These are phyloP conservation scores for Zelonia costaricensis DNA, from an alignment of 208 protist species.

Conservation along the genomic window DNA sequence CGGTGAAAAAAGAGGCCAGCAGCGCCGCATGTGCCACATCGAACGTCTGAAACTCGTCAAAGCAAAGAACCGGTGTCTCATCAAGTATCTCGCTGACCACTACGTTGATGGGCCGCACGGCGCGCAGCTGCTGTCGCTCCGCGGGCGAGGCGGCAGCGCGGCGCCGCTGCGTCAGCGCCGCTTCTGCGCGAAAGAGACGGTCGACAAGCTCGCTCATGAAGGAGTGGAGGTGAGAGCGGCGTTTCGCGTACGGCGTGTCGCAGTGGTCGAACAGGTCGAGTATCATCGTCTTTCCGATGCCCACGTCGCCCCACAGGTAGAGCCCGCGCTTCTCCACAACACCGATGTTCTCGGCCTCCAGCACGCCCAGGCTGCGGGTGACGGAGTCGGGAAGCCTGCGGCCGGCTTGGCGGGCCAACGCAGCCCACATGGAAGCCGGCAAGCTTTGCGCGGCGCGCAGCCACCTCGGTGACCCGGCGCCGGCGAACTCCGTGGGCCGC, in stretches of 20 bases:
- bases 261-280: conserved; percentile 93
- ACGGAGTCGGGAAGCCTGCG: conserved; percentile 21
- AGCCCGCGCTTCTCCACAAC: conserved; percentile 69
- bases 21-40: conserved; percentile 86
- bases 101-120: conserved; percentile 61
- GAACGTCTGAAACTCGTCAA: conserved; percentile 94
- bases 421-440: background rate
- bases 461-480: background rate
- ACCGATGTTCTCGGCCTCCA: conserved; percentile 60
- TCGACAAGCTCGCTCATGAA: conserved; percentile 92
- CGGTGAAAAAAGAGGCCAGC: conserved; percentile 76
- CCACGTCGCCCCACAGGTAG: conserved; percentile 94
- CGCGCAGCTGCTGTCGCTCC: conserved; percentile 14
- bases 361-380: conserved; percentile 31
- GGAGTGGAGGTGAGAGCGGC: conserved; percentile 91
- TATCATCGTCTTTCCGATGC: conserved; percentile 94
- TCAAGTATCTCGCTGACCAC: conserved; percentile 70
- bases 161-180: conserved; percentile 18
- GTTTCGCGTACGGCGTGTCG: conserved; percentile 69
- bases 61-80: conserved; percentile 87
- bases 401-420: background rate
- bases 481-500: background rate
- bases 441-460: background rate
- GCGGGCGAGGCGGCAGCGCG: conserved; percentile 10
- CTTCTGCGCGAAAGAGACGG: conserved; percentile 58